Conservation (phyloP, 139 green algal genomes). For the Picochlorum sp. region DNA sequence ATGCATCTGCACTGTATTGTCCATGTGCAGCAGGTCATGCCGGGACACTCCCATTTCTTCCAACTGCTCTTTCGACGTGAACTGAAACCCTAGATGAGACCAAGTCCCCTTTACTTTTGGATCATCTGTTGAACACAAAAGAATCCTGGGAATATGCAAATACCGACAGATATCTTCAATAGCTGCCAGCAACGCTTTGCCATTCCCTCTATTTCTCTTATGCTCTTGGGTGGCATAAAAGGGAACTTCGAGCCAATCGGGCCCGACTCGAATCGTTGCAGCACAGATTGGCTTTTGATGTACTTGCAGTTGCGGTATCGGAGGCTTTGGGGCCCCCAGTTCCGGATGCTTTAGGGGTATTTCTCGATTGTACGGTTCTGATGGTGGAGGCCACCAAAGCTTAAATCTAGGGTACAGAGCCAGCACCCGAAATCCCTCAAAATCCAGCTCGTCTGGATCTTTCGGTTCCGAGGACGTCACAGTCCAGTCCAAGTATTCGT, state of each 20-base stretch:
- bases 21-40: conserved; percentile 82
- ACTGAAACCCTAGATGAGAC: conserved; percentile 71
- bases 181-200: conserved; percentile 72
- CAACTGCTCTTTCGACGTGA: conserved; percentile 55
- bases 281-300: conserved; percentile 67
- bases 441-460: conserved; percentile 66
- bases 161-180: conserved; percentile 61
- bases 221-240: conserved; percentile 77
- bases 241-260: conserved; percentile 75
- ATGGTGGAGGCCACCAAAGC: conserved; percentile 59
- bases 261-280: conserved; percentile 69
- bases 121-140: conserved; percentile 58
- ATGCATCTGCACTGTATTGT: conserved; percentile 86
- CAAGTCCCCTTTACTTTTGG: conserved; percentile 48
- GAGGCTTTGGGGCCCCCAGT: conserved; percentile 41
- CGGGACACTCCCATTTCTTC: conserved; percentile 53
- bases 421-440: conserved; percentile 76
- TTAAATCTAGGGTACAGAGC: conserved; percentile 58
- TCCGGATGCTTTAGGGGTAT: conserved; percentile 9
- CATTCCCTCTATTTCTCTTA: conserved; percentile 56
- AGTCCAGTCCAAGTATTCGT: conserved; percentile 94
- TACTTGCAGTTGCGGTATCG: conserved; percentile 21
- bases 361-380: conserved; percentile 26
- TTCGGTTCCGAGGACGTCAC: conserved; percentile 57
- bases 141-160: conserved; percentile 27